Conservation (phyloP, 1,284 basidiomycete species). For the Pascua guehoae region DNA sequence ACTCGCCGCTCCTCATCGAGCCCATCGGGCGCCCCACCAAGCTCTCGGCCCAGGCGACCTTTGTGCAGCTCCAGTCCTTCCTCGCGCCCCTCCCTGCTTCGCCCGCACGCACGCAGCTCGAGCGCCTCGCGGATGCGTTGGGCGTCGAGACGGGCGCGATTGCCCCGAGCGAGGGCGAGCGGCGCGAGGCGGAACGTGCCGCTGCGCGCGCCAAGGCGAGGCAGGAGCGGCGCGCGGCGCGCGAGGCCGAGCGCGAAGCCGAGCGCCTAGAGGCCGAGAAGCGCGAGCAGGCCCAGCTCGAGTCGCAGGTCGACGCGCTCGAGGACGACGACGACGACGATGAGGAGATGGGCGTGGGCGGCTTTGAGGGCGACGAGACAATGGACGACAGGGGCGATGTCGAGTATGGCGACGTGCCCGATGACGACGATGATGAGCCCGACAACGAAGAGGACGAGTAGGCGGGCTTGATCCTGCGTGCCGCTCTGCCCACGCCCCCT, state of each 20-base stretch:
- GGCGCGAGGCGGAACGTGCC: constrained; percentile 31
- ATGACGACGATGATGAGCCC: constrained; percentile 38
- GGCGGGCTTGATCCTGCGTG: constrained; percentile 11
- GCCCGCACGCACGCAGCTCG: constrained; percentile 42
- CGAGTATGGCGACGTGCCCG: constrained; percentile 37
- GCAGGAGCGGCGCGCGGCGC: constrained; percentile 22
- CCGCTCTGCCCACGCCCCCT: not conserved
- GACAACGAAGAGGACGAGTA: constrained; percentile 29
- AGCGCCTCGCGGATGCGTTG: constrained; percentile 44
- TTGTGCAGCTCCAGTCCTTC: constrained; percentile 32
- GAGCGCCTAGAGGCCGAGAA: constrained; percentile 17
- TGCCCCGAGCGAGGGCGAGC: constrained; percentile 32
- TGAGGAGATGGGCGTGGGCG: constrained; percentile 25
- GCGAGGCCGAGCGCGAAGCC: constrained; percentile 17
- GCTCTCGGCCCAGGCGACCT: constrained; percentile 28
- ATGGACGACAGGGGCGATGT: constrained; percentile 35
- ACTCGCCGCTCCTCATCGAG: constrained; percentile 40
- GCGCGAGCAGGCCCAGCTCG: constrained; percentile 17
- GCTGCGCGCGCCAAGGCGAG: constrained; percentile 24
- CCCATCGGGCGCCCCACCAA: constrained; percentile 27
- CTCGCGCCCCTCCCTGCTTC: constrained; percentile 25
- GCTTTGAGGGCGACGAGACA: constrained; percentile 24
- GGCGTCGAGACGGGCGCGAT: constrained; percentile 44
- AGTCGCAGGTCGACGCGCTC: constrained; percentile 17
- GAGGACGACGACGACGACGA: constrained; percentile 15